Conservation (phyloP, 2,329 filamentous ascomycete species). For the Calonectria crousiana region DNA sequence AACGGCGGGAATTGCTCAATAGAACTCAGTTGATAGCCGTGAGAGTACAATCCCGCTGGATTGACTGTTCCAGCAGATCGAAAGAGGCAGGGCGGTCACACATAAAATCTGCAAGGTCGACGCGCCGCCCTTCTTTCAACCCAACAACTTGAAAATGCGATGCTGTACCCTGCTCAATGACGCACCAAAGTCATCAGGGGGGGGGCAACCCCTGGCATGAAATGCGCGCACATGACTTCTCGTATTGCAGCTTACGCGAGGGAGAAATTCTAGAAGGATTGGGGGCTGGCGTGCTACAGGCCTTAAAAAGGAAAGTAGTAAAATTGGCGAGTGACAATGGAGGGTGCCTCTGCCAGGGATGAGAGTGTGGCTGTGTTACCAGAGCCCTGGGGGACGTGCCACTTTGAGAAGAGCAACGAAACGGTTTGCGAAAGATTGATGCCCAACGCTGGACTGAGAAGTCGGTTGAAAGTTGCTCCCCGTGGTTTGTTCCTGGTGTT, state of each 20-base stretch:
- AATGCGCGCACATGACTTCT: background rate
- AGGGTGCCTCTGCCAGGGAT: background rate
- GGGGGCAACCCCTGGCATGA: background rate
- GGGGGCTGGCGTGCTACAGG: background rate
- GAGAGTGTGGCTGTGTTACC: background rate
- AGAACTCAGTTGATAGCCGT: background rate
- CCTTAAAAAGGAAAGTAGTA: background rate
- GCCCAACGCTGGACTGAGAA: background rate
- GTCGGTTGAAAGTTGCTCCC: background rate
- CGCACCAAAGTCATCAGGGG: background rate
- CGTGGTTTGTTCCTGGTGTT: background rate
- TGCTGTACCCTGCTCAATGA: background rate
- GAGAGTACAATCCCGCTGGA: background rate
- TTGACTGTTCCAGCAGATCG: background rate
- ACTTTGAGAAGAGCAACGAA: background rate
- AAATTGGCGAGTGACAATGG: background rate
- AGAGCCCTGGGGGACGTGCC: background rate
- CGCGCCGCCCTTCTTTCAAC: background rate
- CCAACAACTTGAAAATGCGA: background rate
- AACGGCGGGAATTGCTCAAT: background rate
- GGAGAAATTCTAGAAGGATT: constrained; percentile 1
- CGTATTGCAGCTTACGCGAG: background rate
- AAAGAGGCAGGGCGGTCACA: background rate
- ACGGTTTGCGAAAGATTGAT: background rate
- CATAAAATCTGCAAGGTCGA: background rate